Percentiles rank a stretch among this genome's conserved stretches.
These are phyloP conservation scores for Amylocarpus encephaloides DNA, from an alignment of 2,329 filamentous ascomycete genomes.

Conservation along the genomic window DNA sequence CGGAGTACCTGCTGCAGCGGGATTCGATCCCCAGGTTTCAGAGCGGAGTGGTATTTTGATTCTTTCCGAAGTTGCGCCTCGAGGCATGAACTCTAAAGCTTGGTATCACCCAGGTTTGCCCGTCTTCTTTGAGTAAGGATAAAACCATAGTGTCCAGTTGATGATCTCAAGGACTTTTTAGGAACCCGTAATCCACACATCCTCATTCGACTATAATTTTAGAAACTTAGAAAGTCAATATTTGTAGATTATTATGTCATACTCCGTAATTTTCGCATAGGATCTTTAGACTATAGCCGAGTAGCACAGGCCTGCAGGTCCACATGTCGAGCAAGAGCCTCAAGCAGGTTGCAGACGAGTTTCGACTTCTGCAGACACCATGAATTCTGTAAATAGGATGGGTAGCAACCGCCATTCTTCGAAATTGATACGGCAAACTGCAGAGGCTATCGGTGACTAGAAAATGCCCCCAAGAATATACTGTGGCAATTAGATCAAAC, in stretches of 20 bases:
- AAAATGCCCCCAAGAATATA: no score
- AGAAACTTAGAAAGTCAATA: neutral
- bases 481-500: no score
- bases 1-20: neutral
- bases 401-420: no score
- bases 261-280: neutral
- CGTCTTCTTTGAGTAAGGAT: no score
- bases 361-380: no score
- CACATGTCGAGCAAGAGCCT: no score
- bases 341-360: no score
- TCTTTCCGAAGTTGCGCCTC: neutral
- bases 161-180: no score
- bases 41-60: neutral
- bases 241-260: neutral
- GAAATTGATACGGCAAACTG: no score
- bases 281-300: neutral
- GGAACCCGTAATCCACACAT: neutral
- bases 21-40: constrained; percentile 2
- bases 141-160: neutral
- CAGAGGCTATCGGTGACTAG: no score
- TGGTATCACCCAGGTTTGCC: neutral
- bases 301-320: no score
- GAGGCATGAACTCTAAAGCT: neutral
- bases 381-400: no score
- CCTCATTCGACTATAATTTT: neutral